These are phyloP conservation scores for Salicornia ramosissima DNA, from an alignment of 148 eudicot species.

Conservation along the genomic window DNA sequence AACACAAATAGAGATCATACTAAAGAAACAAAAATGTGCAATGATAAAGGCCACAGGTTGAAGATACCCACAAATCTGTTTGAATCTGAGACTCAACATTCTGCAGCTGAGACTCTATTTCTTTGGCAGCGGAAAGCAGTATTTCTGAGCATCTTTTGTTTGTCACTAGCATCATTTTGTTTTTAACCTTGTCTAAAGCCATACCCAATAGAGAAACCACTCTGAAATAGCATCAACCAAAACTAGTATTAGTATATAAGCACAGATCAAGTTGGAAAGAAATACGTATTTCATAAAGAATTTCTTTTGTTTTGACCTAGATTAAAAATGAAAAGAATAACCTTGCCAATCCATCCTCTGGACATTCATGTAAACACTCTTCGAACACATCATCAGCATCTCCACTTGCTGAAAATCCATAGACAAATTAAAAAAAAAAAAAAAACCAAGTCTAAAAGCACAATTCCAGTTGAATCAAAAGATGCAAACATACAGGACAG, in stretches of 20 bases:
- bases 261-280: not conserved
- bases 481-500: conserved; percentile 10
- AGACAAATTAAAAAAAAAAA: no score
- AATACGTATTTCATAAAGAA: not conserved
- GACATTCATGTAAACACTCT: conserved; percentile 35
- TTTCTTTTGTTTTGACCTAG: conserved; percentile 4
- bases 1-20: conserved; percentile 27
- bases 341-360: conserved; percentile 63
- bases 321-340: conserved; percentile 23
- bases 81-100: conserved; percentile 72
- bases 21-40: conserved; percentile 11
- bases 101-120: conserved; percentile 52
- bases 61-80: conserved; percentile 58
- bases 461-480: not conserved
- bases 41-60: conserved; percentile 3
- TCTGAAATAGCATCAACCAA: conserved; percentile 39
- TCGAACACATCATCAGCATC: conserved; percentile 26
- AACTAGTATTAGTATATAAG: conserved; percentile 17
- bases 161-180: conserved; percentile 57
- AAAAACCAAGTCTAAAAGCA: not conserved
- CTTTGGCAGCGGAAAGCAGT: conserved; percentile 60
- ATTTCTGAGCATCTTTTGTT: conserved; percentile 68
- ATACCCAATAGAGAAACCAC: conserved; percentile 51
- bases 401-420: conserved; percentile 40
- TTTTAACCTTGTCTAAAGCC: conserved; percentile 62